Percentiles rank a stretch among this genome's conserved stretches.
phyloP scores from a whole-genome alignment of 345 rosid genomes.

The Acer campestre region DNA sequence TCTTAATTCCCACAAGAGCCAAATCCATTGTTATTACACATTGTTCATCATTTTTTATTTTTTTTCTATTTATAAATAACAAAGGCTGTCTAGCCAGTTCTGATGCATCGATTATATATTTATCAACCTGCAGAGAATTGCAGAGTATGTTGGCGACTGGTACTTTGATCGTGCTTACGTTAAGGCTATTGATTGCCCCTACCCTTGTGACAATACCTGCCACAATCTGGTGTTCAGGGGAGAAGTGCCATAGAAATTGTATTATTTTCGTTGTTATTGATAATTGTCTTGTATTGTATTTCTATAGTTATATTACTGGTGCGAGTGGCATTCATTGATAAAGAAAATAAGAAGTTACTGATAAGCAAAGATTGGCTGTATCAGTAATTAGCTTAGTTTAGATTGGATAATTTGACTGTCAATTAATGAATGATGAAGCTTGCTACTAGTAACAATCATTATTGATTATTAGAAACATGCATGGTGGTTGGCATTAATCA shows the following conservation, averaged over 20 bases:
- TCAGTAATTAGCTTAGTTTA: not conserved
- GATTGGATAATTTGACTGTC: not conserved
- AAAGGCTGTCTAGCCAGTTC: not conserved
- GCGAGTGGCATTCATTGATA: not conserved
- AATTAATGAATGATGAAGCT: not conserved
- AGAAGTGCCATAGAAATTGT: not conserved
- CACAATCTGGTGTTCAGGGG: conserved; percentile 50
- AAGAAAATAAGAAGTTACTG: not conserved
- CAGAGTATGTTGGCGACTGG: conserved; percentile 57
- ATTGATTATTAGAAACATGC: not conserved
- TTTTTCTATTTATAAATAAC: not conserved
- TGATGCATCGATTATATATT: not conserved
- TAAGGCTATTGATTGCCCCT: conserved; percentile 50
- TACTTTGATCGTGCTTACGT: conserved; percentile 38
- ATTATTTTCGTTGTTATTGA: not conserved
- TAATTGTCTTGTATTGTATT: not conserved
- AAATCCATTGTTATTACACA: not conserved
- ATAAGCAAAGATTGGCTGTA: not conserved
- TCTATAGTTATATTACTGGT: not conserved
- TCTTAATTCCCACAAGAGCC: not conserved
- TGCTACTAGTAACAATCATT: not conserved
- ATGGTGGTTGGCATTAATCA: not conserved
- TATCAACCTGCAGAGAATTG: conserved; percentile 45
- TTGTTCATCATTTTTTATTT: not conserved
- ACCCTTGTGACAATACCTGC: conserved; percentile 56